Evolutionary conservation across 352 stramenopile genomes (phyloP), one percentile per base, ranked within the genome.

Genomic region (Globisporangium ultimum): DNA sequence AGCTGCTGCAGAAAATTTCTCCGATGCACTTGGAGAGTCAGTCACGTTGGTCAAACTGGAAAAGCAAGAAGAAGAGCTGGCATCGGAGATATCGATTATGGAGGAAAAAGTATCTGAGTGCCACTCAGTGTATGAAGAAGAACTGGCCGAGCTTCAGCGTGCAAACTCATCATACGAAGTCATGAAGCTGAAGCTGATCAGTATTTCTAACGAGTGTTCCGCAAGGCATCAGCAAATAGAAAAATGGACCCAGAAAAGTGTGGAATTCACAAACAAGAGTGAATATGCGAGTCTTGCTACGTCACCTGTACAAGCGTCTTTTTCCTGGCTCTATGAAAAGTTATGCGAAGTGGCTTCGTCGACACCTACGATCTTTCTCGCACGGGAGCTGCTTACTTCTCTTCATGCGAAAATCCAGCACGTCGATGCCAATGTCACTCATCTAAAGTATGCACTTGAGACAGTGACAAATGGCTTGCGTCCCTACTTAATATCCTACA

Each of bases 171-270:
- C 24, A 34, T 42, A 43, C 14, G 50, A 52, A n/a, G 55, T 32
- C 11, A 46, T 61, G 20, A 64, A 61, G 42, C 12, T 52, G 11
- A 70, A 66, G 48, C 55, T 87, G 9, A 54, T 47, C 3, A 49
- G 50, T 18, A 88, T 89, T 58, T 69, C 58, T 13, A 66, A 68
- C 3, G 69, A 87, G 58, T 89, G 80, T 40, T 53, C 69, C n/a
- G 49, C 66, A 56, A 72, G 71, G 38, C 76, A 89, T 48, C 60
- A 61, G 43, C 75, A 91, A 58, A 78, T 89, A 41, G 55, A 73
- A 55, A 32, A 32, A 36, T 88, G 67, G 72, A 69, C 58, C 34
- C 34, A 63, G 24, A 73, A 72, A 60, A 62, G 59, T 22, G 51
- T 67, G 24, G 55, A 5, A 3, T 77, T 79, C 8, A 54, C 55